phyloP scores from a whole-genome alignment of 2,329 filamentous ascomycete species.

The Fusarium verrucosum region DNA sequence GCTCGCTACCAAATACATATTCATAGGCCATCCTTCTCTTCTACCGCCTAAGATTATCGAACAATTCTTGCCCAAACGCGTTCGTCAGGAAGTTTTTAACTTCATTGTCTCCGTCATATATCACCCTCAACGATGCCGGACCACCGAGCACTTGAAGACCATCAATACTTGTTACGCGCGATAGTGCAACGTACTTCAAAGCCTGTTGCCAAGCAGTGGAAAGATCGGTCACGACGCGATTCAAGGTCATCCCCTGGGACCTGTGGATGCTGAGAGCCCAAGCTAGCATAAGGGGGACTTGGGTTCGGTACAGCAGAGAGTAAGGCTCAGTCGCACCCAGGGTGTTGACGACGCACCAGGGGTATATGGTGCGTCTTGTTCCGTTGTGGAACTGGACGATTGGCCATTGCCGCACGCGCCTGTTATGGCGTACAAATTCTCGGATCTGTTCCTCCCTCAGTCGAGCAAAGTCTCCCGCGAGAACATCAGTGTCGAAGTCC shows the following conservation, averaged over 20 bases:
- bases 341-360: conserved; percentile 60
- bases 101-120: neutral
- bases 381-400: conserved; percentile 63
- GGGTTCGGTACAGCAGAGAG: conserved; percentile 63
- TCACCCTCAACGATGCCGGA: neutral
- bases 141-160: conserved; percentile 30
- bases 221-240: conserved; percentile 66
- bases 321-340: conserved; percentile 58
- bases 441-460: neutral
- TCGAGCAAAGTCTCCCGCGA: neutral
- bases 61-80: neutral
- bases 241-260: conserved; percentile 69
- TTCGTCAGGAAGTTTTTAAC: neutral
- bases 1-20: neutral
- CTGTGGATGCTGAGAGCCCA: conserved; percentile 74
- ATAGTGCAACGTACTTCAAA: conserved; percentile 64
- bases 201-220: conserved; percentile 62
- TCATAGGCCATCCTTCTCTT: neutral
- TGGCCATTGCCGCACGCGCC: conserved; percentile 6
- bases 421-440: rapidly evolving
- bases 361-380: conserved; percentile 55
- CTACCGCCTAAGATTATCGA: neutral
- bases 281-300: conserved; percentile 67
- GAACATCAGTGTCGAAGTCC: neutral
- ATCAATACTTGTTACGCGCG: conserved; percentile 31